phyloP scores from a whole-genome alignment of 2,329 filamentous ascomycete genomes.

The Pseudocercospora musae region DNA sequence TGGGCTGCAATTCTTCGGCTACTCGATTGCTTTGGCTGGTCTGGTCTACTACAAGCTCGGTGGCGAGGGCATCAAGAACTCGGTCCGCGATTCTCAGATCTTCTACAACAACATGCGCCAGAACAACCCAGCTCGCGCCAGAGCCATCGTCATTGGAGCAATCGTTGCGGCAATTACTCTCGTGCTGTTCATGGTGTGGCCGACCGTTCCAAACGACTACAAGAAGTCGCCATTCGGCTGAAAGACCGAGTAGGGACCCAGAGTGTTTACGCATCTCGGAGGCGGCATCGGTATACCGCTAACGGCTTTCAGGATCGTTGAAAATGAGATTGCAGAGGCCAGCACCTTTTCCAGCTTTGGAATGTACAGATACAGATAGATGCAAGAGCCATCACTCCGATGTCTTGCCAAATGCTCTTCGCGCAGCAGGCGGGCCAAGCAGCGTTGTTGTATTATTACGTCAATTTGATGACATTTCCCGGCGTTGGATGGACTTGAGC shows the following conservation, averaged over 20 bases:
- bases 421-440: neutral
- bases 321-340: neutral
- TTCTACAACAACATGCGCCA: conserved; percentile 83
- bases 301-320: neutral
- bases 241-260: neutral
- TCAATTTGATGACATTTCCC: neutral
- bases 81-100: conserved; percentile 67
- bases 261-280: neutral
- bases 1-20: conserved; percentile 76
- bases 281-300: neutral
- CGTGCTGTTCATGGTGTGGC: conserved; percentile 49
- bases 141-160: conserved; percentile 66
- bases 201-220: conserved; percentile 1
- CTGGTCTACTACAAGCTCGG: conserved; percentile 87
- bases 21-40: conserved; percentile 73
- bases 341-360: neutral
- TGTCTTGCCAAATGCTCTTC: neutral
- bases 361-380: conserved; percentile 2
- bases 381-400: neutral
- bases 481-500: neutral
- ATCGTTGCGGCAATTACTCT: conserved; percentile 64
- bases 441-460: neutral
- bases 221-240: conserved; percentile 5
- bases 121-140: conserved; percentile 71
- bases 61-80: conserved; percentile 77